Evolutionary conservation across 148 eudicot genomes (phyloP).

Genomic region (Oxyria digyna): DNA sequence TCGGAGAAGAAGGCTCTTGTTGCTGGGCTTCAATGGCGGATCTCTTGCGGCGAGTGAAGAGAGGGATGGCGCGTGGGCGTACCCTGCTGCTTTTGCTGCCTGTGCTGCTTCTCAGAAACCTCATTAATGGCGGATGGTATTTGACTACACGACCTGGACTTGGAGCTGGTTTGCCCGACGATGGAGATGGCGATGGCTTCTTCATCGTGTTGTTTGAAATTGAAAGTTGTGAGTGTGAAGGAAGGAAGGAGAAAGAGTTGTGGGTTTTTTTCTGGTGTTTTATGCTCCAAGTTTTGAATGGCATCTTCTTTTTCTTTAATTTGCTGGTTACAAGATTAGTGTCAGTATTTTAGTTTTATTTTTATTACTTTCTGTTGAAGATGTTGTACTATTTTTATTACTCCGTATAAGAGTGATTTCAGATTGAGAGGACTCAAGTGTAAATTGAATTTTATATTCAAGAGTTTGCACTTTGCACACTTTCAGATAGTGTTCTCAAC

Average conservation of each 20-base stretch:
- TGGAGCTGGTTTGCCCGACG: constrained; percentile 41
- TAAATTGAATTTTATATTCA: background rate
- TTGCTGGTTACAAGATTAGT: background rate
- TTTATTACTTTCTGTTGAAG: background rate
- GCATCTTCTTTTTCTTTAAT: background rate
- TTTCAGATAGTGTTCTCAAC: no score
- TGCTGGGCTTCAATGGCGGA: constrained; percentile 7
- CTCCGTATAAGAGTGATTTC: no score
- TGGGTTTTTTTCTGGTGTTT: background rate
- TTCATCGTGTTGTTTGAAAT: background rate
- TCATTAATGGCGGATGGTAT: constrained; percentile 75
- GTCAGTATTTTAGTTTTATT: background rate
- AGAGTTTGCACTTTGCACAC: background rate
- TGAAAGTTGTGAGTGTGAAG: background rate
- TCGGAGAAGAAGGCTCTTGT: constrained; percentile 86
- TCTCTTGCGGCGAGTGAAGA: constrained; percentile 39
- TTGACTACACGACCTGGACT: constrained; percentile 68
- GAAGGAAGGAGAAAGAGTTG: background rate
- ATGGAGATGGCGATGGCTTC: background rate
- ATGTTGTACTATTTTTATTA: background rate
- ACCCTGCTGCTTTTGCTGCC: constrained; percentile 43
- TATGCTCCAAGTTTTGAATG: background rate
- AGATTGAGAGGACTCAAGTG: background rate
- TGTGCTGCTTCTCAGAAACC: constrained; percentile 42
- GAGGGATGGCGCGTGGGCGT: constrained; percentile 34